Percentiles rank a stretch among this genome's conserved stretches.
Evolutionary conservation across 768 basidiomycete genomes (phyloP).

Genomic region (Coprinellus micaceus): DNA sequence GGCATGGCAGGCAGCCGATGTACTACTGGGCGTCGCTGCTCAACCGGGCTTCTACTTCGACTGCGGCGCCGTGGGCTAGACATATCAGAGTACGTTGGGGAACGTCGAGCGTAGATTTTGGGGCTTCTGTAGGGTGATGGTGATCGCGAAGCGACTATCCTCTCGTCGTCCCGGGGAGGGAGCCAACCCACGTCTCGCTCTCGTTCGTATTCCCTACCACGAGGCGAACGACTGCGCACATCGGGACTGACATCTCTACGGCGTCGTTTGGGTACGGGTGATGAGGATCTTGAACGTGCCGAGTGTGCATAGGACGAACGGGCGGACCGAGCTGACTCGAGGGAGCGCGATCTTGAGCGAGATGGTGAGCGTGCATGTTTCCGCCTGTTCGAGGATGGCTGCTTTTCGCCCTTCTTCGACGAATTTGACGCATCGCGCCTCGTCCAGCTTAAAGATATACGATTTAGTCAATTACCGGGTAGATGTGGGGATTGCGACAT

Average conservation of each 20-base stretch:
- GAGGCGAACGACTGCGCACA: constrained; percentile 46
- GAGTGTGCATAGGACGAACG: constrained; percentile 65
- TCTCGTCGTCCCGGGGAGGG: constrained; percentile 19
- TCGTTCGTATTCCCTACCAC: constrained; percentile 41
- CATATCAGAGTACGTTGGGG: constrained; percentile 45
- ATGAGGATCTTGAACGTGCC: constrained; percentile 49
- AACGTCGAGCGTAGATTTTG: constrained; percentile 35
- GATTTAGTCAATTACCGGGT: constrained; percentile 6
- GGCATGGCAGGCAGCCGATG: constrained; percentile 58
- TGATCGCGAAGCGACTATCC: constrained; percentile 31
- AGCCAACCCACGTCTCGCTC: constrained; percentile 39
- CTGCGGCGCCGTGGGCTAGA: constrained; percentile 48
- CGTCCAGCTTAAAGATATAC: constrained; percentile 52
- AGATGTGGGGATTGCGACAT: constrained; percentile 1
- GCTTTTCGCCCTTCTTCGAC: constrained; percentile 34
- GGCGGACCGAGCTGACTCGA: constrained; percentile 60
- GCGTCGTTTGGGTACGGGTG: constrained; percentile 55
- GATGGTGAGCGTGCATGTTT: constrained; percentile 56
- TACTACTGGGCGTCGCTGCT: constrained; percentile 45
- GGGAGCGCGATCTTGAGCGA: constrained; percentile 60
- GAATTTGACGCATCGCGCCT: constrained; percentile 48
- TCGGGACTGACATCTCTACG: constrained; percentile 51
- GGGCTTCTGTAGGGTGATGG: constrained; percentile 42
- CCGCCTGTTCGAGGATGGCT: constrained; percentile 29
- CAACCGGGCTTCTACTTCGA: constrained; percentile 50